Percentiles rank a stretch among this genome's conserved stretches.
phyloP scores from a whole-genome alignment of 1,284 basidiomycete species.

The Caloboletus inedulis region DNA sequence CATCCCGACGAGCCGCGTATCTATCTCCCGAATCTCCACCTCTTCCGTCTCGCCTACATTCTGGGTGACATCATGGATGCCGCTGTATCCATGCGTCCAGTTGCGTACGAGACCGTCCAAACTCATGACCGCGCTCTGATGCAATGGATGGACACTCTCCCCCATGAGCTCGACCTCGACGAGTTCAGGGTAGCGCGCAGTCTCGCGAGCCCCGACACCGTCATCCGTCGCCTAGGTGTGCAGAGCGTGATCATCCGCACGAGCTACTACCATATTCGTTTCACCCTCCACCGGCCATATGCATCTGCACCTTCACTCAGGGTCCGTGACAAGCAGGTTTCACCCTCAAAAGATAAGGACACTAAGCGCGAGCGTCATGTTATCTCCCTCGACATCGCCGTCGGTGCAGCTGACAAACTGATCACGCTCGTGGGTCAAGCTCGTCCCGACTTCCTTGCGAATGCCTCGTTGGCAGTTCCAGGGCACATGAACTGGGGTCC shows the following conservation, averaged over 20 bases:
- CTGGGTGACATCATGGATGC: conserved; percentile 80
- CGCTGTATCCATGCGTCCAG: conserved; percentile 69
- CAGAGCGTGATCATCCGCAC: conserved; percentile 75
- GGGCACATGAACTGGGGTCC: conserved; percentile 81
- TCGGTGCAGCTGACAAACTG: conserved; percentile 68
- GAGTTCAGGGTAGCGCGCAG: conserved; percentile 67
- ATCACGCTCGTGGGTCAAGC: conserved; percentile 70
- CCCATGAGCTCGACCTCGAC: conserved; percentile 68
- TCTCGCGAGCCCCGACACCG: conserved; percentile 55
- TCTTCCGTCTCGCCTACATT: conserved; percentile 71
- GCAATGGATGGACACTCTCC: conserved; percentile 71
- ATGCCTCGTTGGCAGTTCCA: conserved; percentile 63
- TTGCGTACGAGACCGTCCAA: conserved; percentile 69
- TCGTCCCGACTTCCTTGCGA: conserved; percentile 67
- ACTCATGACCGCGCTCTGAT: conserved; percentile 64
- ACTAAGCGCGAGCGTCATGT: conserved; percentile 43
- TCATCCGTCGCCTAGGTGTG: conserved; percentile 61
- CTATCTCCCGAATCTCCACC: conserved; percentile 67
- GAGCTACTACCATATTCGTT: conserved; percentile 75
- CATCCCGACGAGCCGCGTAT: conserved; percentile 58
- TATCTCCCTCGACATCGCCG: conserved; percentile 65
- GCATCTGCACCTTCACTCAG: conserved; percentile 41
- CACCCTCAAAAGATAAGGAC: conserved; percentile 38
- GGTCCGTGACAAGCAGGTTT: conserved; percentile 18
- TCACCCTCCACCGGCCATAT: conserved; percentile 77